These are phyloP conservation scores for Pythium insidiosum DNA, from an alignment of 352 stramenopile genomes.

Conservation along the genomic window DNA sequence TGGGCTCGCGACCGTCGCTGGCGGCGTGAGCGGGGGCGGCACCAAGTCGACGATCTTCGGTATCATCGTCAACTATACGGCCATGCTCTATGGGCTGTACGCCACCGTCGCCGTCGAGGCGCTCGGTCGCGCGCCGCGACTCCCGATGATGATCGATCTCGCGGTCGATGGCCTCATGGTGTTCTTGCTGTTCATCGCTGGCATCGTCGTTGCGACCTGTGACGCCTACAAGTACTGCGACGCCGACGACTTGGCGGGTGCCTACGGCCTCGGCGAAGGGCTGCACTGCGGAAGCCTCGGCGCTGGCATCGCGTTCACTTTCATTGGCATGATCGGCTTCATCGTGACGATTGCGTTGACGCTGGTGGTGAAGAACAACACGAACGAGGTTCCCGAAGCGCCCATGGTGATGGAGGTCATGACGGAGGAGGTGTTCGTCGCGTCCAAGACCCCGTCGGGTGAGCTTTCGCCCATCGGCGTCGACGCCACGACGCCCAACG, in stretches of 20 bases:
- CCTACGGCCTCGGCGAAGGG: neutral
- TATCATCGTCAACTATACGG: slow-evolving; percentile 1
- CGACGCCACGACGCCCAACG: too few relatives aligned
- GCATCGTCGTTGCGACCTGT: neutral
- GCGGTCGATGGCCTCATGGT: neutral
- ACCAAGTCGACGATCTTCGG: slow-evolving; percentile 1
- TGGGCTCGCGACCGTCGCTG: too few relatives aligned
- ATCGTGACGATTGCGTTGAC: too few relatives aligned
- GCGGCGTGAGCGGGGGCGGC: too few relatives aligned
- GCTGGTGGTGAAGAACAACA: too few relatives aligned
- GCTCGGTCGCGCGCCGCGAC: neutral
- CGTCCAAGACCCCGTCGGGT: too few relatives aligned
- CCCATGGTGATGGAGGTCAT: too few relatives aligned
- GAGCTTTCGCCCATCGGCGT: too few relatives aligned
- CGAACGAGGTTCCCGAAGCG: too few relatives aligned
- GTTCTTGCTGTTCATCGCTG: neutral
- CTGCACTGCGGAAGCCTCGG: neutral
- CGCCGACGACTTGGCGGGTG: too few relatives aligned
- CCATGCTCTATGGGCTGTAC: neutral
- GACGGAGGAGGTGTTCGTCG: neutral
- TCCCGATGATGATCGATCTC: neutral
- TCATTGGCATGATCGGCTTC: neutral
- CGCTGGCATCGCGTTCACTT: neutral
- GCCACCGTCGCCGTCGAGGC: neutral
- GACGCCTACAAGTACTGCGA: neutral